phyloP scores from a whole-genome alignment of 2,329 filamentous ascomycete species.

The Leptographium procerum region DNA sequence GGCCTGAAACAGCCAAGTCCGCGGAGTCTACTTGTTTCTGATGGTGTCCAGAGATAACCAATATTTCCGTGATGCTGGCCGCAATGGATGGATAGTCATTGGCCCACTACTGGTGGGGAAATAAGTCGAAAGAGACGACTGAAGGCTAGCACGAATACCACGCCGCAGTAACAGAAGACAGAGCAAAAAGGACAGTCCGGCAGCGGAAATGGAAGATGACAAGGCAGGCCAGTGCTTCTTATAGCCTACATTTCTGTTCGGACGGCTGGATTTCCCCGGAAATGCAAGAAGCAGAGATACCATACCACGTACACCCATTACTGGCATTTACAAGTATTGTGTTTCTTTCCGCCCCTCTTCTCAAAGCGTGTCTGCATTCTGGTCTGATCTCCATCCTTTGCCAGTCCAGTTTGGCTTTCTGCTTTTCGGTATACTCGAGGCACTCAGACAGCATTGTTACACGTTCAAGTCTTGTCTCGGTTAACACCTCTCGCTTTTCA shows the following conservation, averaged over 20 bases:
- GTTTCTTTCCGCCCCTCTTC: background rate
- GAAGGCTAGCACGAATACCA: background rate
- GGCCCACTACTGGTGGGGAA: background rate
- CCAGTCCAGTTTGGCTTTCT: background rate
- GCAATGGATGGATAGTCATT: background rate
- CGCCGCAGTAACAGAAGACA: background rate
- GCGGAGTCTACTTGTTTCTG: background rate
- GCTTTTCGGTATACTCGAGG: background rate
- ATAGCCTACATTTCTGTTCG: background rate
- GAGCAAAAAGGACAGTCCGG: background rate
- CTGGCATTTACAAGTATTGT: background rate
- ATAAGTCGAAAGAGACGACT: background rate
- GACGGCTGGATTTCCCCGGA: background rate
- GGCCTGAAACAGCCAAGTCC: background rate
- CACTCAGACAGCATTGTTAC: background rate
- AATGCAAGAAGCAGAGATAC: background rate
- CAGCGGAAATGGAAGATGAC: background rate
- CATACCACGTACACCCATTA: background rate
- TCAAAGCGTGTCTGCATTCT: background rate
- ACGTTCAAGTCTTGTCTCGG: background rate
- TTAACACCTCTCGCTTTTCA: no score
- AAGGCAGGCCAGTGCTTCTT: background rate
- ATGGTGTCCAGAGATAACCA: background rate
- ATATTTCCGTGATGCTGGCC: background rate
- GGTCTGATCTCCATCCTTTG: background rate